Evolutionary conservation across 352 stramenopile genomes (phyloP).

Genomic region (Globisporangium yorkense): DNA sequence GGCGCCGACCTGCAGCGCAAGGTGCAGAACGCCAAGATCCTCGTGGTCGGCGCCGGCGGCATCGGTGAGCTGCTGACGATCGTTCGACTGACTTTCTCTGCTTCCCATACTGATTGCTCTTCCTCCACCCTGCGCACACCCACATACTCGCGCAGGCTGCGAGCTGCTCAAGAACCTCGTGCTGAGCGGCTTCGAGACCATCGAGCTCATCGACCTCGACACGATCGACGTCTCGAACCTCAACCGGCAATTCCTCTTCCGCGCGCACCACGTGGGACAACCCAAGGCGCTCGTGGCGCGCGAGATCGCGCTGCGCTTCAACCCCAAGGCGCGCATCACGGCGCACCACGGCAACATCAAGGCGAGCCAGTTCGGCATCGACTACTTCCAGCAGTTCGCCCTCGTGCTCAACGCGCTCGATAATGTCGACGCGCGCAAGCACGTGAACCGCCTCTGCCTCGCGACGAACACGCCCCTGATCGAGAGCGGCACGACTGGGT

Average conservation of each 20-base stretch:
- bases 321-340: conserved; percentile 84
- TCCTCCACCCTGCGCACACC: neutral
- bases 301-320: conserved; percentile 83
- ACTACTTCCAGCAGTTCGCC: conserved; percentile 95
- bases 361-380: conserved; percentile 82
- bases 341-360: conserved; percentile 99
- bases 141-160: conserved; percentile 58
- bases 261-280: conserved; percentile 95
- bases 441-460: conserved; percentile 99
- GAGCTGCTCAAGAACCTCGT: conserved; percentile 99
- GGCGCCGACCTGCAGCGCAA: conserved; percentile 50
- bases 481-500: conserved; percentile 98
- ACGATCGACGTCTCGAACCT: conserved; percentile 99
- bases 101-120: neutral
- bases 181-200: conserved; percentile 92
- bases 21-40: conserved; percentile 84
- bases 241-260: conserved; percentile 99
- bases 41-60: conserved; percentile 97
- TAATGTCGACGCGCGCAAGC: conserved; percentile 97
- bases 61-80: conserved; percentile 75
- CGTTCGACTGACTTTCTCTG: neutral
- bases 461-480: conserved; percentile 85
- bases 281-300: conserved; percentile 92
- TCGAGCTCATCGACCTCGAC: conserved; percentile 97
- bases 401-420: conserved; percentile 99